phyloP scores from a whole-genome alignment of 495 filamentous ascomycete genomes.

The Penicillium steckii region DNA sequence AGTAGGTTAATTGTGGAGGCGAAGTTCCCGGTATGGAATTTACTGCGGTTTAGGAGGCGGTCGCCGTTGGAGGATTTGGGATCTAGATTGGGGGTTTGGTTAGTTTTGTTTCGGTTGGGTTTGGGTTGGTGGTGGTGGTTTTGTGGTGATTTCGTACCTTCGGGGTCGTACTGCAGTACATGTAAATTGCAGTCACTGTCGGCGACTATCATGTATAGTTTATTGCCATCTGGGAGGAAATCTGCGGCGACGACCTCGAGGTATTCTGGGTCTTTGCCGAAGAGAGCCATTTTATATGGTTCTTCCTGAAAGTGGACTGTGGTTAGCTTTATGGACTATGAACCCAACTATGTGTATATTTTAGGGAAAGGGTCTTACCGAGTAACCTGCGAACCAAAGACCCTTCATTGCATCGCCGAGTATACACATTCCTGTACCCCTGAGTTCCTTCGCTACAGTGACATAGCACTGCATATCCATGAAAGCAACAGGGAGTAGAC shows the following conservation, averaged over 20 bases:
- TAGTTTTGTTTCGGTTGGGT: not conserved
- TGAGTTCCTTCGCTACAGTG: slow-evolving; percentile 74
- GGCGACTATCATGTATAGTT: slow-evolving; percentile 77
- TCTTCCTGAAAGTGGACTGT: slow-evolving; percentile 57
- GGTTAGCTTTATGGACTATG: not conserved
- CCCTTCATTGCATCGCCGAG: slow-evolving; percentile 90
- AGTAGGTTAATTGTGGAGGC: slow-evolving; percentile 72
- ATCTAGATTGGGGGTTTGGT: slow-evolving; percentile 49
- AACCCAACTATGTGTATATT: no score
- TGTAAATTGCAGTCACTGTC: slow-evolving; percentile 86
- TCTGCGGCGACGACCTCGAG: slow-evolving; percentile 81
- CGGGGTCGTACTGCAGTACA: slow-evolving; percentile 90
- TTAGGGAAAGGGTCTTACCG: slow-evolving; percentile 43
- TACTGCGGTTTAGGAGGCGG: slow-evolving; percentile 77
- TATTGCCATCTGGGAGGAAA: slow-evolving; percentile 82
- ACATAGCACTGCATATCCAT: slow-evolving; percentile 97
- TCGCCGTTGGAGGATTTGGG: slow-evolving; percentile 90
- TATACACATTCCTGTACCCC: slow-evolving; percentile 76
- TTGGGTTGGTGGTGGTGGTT: no score
- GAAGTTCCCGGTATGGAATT: slow-evolving; percentile 83
- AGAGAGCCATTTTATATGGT: slow-evolving; percentile 91
- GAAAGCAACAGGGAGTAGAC: slow-evolving; percentile 89
- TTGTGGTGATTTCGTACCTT: slow-evolving; percentile 59
- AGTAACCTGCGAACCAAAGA: slow-evolving; percentile 92
- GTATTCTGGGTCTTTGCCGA: slow-evolving; percentile 76